Evolutionary conservation across 2,329 filamentous ascomycete genomes (phyloP).

Genomic region (Tricladium varicosporioides): DNA sequence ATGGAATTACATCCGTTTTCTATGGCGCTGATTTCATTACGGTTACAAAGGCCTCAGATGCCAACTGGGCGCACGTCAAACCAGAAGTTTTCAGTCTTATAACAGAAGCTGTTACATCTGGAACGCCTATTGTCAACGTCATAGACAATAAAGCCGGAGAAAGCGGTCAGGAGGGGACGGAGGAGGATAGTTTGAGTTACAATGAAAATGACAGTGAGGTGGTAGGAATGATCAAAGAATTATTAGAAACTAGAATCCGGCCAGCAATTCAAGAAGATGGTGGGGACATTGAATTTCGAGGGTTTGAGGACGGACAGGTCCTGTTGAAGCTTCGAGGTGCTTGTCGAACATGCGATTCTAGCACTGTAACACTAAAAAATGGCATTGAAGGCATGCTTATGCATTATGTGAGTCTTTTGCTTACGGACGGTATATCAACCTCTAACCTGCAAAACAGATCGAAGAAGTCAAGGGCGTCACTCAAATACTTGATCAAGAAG

Average conservation of each 20-base stretch:
- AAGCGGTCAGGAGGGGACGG: constrained; percentile 44
- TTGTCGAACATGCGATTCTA: constrained; percentile 93
- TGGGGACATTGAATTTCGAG: constrained; percentile 92
- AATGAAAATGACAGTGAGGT: constrained; percentile 92
- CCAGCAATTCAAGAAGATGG: constrained; percentile 97
- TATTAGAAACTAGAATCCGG: constrained; percentile 90
- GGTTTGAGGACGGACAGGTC: constrained; percentile 86
- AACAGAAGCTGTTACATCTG: constrained; percentile 84
- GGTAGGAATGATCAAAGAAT: constrained; percentile 97
- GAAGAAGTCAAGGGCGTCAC: constrained; percentile 93
- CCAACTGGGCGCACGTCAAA: constrained; percentile 91
- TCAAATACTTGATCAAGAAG: constrained; percentile 88
- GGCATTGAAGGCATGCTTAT: constrained; percentile 99
- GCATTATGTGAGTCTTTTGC: constrained; percentile 72
- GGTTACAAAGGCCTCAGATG: constrained; percentile 83
- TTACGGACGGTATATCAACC: constrained; percentile 17
- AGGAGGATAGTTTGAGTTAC: constrained; percentile 73
- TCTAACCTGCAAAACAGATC: constrained; percentile 55
- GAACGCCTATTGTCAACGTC: constrained; percentile 75
- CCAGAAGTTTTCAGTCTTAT: constrained; percentile 95
- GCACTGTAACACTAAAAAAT: constrained; percentile 94
- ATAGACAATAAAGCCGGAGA: constrained; percentile 59
- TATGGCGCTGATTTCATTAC: constrained; percentile 97
- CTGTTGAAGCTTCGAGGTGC: constrained; percentile 84
- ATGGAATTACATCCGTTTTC: constrained; percentile 92